phyloP scores from a whole-genome alignment of 2,329 filamentous ascomycete genomes.

The Knufia fluminis region DNA sequence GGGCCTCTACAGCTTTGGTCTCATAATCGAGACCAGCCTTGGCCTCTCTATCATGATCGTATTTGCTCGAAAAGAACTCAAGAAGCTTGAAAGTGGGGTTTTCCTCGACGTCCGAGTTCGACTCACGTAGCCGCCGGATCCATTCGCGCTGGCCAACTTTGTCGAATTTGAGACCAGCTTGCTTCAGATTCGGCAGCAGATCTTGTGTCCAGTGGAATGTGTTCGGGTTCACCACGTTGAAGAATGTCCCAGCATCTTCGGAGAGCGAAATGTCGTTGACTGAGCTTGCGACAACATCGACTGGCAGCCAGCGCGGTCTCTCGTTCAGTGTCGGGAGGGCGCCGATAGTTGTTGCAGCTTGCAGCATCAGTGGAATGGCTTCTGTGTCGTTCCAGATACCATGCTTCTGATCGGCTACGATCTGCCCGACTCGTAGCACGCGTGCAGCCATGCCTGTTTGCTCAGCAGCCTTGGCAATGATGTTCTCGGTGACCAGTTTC shows the following conservation, averaged over 20 bases:
- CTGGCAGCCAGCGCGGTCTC: constrained; percentile 34
- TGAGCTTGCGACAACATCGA: constrained; percentile 31
- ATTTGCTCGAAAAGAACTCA: constrained; percentile 46
- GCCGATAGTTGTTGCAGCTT: constrained; percentile 34
- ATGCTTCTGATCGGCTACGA: constrained; percentile 39
- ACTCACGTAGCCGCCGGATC: constrained; percentile 32
- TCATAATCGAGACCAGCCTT: constrained; percentile 33
- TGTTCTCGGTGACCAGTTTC: constrained; percentile 50
- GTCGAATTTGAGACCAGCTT: constrained; percentile 32
- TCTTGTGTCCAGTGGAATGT: constrained; percentile 36
- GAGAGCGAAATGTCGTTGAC: constrained; percentile 24
- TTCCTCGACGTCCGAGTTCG: constrained; percentile 38
- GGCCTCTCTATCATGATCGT: constrained; percentile 36
- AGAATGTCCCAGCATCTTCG: constrained; percentile 29
- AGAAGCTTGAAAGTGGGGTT: constrained; percentile 47
- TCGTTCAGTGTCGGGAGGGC: constrained; percentile 40
- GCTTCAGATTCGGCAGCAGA: constrained; percentile 45
- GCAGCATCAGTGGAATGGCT: constrained; percentile 45
- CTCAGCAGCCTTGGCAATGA: constrained; percentile 28
- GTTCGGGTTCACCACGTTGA: constrained; percentile 45
- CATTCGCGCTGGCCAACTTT: constrained; percentile 24
- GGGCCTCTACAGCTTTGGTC: constrained; percentile 27
- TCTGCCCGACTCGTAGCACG: constrained; percentile 43
- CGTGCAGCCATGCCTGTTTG: constrained; percentile 28
- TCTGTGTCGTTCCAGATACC: constrained; percentile 46